Conservation (phyloP, 192 early-diverging fungal species). For the Chytriomyces sp. region DNA sequence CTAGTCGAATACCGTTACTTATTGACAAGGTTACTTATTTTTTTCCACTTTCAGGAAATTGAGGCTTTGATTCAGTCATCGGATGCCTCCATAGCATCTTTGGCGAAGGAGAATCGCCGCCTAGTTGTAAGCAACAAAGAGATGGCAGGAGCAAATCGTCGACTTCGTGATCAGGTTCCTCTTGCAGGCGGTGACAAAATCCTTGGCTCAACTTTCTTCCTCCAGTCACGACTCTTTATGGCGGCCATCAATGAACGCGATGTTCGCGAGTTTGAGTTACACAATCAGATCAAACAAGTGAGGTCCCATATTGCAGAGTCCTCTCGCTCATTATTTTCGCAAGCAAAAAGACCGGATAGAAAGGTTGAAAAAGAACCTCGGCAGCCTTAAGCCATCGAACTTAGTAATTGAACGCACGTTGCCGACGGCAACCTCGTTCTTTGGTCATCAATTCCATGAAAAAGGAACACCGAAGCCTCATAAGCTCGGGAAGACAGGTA, state of each 20-base stretch:
- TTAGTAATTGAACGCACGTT: conserved; percentile 11
- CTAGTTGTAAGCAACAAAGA: conserved; percentile 22
- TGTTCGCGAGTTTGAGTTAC: conserved; percentile 5
- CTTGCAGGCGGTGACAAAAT: not conserved
- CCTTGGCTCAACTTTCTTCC: not conserved
- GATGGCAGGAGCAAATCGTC: conserved; percentile 18
- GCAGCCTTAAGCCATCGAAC: conserved; percentile 14
- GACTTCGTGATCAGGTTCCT: conserved; percentile 29
- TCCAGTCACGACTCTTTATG: not conserved
- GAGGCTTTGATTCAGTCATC: conserved; percentile 17
- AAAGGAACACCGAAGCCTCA: too few species aligned
- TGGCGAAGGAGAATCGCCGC: conserved; percentile 33
- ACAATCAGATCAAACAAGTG: conserved; percentile 22
- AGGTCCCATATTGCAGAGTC: not conserved
- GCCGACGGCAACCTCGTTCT: not conserved
- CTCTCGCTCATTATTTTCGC: not conserved
- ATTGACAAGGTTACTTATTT: not conserved
- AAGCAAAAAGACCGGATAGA: conserved; percentile 25
- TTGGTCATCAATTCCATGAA: not conserved
- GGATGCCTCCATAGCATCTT: conserved; percentile 12
- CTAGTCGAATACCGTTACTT: not conserved
- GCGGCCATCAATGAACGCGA: conserved; percentile 16
- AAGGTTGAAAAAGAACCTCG: conserved; percentile 6
- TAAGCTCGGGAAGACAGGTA: too few species aligned
- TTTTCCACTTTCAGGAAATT: conserved; percentile 17